Conservation (phyloP, 2,329 filamentous ascomycete genomes). For the Sporothrix brunneoviolacea region DNA sequence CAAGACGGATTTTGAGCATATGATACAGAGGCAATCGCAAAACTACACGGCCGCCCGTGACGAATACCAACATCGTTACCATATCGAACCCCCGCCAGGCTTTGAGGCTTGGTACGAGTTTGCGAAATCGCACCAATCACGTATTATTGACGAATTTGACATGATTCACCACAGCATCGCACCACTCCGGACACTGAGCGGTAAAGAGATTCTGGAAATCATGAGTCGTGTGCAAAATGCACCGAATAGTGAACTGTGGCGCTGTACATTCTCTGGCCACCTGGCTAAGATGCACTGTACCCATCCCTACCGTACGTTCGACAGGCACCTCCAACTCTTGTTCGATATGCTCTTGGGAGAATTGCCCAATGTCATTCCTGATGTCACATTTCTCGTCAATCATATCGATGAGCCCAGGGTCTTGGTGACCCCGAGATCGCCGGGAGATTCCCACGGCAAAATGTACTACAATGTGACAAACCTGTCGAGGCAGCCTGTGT, state of each 20-base stretch:
- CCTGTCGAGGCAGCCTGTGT: background rate
- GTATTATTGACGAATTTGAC: conserved; percentile 17
- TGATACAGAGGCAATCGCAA: conserved; percentile 7
- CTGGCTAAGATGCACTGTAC: conserved; percentile 26
- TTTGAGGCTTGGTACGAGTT: conserved; percentile 37
- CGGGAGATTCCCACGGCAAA: background rate
- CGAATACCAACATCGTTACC: conserved; percentile 40
- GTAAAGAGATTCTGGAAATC: background rate
- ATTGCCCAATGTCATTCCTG: conserved; percentile 19
- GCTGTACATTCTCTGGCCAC: conserved; percentile 5
- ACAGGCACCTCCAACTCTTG: conserved; percentile 26
- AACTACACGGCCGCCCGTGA: conserved; percentile 26
- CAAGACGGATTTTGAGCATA: background rate
- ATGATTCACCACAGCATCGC: conserved; percentile 1
- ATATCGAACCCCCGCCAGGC: conserved; percentile 36
- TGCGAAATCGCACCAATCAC: conserved; percentile 7
- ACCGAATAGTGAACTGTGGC: conserved; percentile 5
- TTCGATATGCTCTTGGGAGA: conserved; percentile 28
- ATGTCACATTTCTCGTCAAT: conserved; percentile 39
- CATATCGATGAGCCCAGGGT: conserved; percentile 42
- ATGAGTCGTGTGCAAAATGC: background rate
- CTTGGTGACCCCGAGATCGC: conserved; percentile 24
- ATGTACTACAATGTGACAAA: background rate
- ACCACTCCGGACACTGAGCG: conserved; percentile 2
- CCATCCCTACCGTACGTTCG: conserved; percentile 28